Base-by-base conservation (phyloP, 108 stramenopile species). In the Nannochloropsis gaditana region DNA sequence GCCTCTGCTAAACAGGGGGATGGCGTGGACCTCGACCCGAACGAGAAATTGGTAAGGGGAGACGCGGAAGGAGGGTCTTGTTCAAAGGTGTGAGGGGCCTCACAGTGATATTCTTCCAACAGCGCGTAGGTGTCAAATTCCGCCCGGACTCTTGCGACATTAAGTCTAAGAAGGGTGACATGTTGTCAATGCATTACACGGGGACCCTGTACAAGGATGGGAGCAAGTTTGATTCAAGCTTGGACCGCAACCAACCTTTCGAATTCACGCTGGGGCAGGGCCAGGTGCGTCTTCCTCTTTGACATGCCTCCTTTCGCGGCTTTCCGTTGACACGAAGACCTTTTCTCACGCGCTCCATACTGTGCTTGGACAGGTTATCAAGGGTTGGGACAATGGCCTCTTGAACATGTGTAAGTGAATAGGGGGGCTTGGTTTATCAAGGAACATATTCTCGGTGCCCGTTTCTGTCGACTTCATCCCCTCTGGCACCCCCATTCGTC, bases 161-260 rank as follows among this genome's bases (percentile, higher is more conserved):
- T 2, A 85, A 80, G 31, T 80, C 85, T 21, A 42, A 85, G 81
- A 21, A 43, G 1, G 94, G 95, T 10, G 92, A 95, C 86, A 91
- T 91, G 80, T 89, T 96, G 79, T 92, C 91, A 19, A 95, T 95
- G 94, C 95, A 96, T 86, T 96, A 96, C 88, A 92, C 87, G 89
- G 92, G 87, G 88, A 95, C 94, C 9, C 91, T 96, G 85, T 93
- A 89, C 42, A 91, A 86, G 31, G 94, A 95, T 86, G 96, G 96
- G n/a, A 86, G 90, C 87, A 91, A 89, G 87, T 91, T 91, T 43
- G 90, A 91, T 79, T 80, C 79, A 41, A 80, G 50, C 85, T 44
- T 85, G 41, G 90, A 89, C 81, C 88, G 88, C 79, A 86, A 79
- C 45, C 79, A 43, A 21, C 82, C 85, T 42, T 87, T 89, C 21